Percentiles rank a stretch among this genome's conserved stretches.
These are phyloP conservation scores for Volutella citrinella DNA, from an alignment of 2,329 filamentous ascomycete genomes.

Conservation along the genomic window DNA sequence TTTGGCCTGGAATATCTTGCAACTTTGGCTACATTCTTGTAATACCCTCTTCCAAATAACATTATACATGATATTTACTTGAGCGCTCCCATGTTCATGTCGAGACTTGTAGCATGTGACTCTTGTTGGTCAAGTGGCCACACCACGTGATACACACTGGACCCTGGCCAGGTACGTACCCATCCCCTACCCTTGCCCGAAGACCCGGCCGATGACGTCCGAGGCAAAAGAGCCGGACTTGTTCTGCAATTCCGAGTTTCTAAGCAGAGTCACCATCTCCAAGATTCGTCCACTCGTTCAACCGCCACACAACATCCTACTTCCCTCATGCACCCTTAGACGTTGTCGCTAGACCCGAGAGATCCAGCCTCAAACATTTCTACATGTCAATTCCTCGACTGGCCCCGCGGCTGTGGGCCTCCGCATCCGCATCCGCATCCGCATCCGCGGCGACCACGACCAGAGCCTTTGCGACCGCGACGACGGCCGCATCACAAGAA, in stretches of 20 bases:
- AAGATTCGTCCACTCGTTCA: slow-evolving; percentile 15
- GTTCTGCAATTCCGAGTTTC: not conserved
- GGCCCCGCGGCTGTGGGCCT: slow-evolving; percentile 28
- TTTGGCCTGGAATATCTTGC: no score
- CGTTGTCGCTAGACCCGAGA: no score
- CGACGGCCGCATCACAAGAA: slow-evolving; percentile 18
- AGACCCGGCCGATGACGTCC: slow-evolving; percentile 33
- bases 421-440: slow-evolving; percentile 23
- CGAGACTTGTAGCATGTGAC: no score
- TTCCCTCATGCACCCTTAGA: no score
- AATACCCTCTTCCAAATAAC: no score
- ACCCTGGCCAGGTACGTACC: no score
- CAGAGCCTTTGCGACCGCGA: slow-evolving; percentile 28
- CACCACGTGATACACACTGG: no score
- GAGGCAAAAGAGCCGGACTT: slow-evolving; percentile 27
- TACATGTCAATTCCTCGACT: slow-evolving; percentile 32
- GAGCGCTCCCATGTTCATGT: no score
- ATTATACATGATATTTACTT: no score
- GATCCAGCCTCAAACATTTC: not conserved
- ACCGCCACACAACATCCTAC: slow-evolving; percentile 12
- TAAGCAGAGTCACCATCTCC: slow-evolving; percentile 19
- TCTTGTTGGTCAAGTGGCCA: no score
- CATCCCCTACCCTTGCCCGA: no score
- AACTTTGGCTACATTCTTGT: no score
- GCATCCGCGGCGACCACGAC: slow-evolving; percentile 12